Conservation (phyloP, 345 rosid genomes). For the Pseudoturritis turrita region DNA sequence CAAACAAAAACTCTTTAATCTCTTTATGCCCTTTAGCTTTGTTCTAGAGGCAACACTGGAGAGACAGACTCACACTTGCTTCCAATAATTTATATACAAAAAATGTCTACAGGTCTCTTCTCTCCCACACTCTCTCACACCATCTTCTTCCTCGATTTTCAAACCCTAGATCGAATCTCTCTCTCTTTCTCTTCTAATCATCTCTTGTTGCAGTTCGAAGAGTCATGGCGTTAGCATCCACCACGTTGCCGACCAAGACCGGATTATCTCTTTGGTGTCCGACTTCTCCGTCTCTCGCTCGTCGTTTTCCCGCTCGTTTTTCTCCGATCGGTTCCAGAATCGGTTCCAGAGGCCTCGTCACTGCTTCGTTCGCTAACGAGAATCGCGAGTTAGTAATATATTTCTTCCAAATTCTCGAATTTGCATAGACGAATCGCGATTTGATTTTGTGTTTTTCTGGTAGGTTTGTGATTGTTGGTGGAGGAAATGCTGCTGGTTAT, state of each 20-base stretch:
- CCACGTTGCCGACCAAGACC: conserved; percentile 45
- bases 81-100: conserved; percentile 18
- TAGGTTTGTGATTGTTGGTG: conserved; percentile 88
- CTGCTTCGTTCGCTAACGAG: conserved; percentile 72
- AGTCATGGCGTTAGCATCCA: conserved; percentile 56
- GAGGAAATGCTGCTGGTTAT: conserved; percentile 98
- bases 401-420: not conserved
- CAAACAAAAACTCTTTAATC: not conserved
- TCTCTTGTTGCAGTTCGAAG: conserved; percentile 41
- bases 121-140: conserved; percentile 19
- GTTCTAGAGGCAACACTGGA: conserved; percentile 32
- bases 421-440: not conserved
- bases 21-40: conserved; percentile 26
- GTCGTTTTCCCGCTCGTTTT: conserved; percentile 26
- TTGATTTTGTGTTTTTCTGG: not conserved
- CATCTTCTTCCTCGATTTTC: conserved; percentile 12
- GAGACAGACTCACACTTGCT: not conserved
- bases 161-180: not conserved
- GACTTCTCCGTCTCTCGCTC: conserved; percentile 45
- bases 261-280: conserved; percentile 62
- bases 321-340: conserved; percentile 39
- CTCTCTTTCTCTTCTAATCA: conserved; percentile 22
- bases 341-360: conserved; percentile 49
- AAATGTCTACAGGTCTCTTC: conserved; percentile 46
- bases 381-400: conserved; percentile 64